These are phyloP conservation scores for Gentiana dahurica DNA, from an alignment of 257 asterid genomes.

Conservation along the genomic window DNA sequence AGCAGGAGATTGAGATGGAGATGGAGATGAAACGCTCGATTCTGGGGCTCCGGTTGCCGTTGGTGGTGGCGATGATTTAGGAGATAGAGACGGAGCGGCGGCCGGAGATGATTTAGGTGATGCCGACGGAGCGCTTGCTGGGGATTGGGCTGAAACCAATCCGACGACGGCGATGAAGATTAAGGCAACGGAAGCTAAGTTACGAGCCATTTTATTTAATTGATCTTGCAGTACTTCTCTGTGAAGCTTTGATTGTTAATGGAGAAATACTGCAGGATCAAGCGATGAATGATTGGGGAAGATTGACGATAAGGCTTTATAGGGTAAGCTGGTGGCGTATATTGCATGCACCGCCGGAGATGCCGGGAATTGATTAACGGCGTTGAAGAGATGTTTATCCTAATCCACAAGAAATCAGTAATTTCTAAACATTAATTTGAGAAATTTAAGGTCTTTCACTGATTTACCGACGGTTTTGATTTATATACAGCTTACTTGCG, in stretches of 20 bases:
- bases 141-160: slow-evolving; percentile 43
- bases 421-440: no score
- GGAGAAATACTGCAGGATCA: slow-evolving; percentile 31
- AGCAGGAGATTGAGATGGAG: slow-evolving; percentile 9
- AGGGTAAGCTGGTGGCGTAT: background rate
- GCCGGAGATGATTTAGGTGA: slow-evolving; percentile 11
- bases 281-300: slow-evolving; percentile 26
- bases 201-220: slow-evolving; percentile 41
- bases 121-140: slow-evolving; percentile 25
- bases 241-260: background rate
- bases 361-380: slow-evolving; percentile 16
- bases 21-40: slow-evolving; percentile 2
- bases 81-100: background rate
- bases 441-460: no score
- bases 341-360: slow-evolving; percentile 16
- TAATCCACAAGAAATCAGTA: no score
- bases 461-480: no score
- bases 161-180: slow-evolving; percentile 36
- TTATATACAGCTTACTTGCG: no score
- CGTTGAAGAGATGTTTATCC: background rate
- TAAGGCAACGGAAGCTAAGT: slow-evolving; percentile 29
- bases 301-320: slow-evolving; percentile 17
- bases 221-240: slow-evolving; percentile 13
- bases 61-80: slow-evolving; percentile 10
- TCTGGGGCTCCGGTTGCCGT: slow-evolving; percentile 3